Conservation (phyloP, 768 basidiomycete genomes). For the Suillus bovinus region DNA sequence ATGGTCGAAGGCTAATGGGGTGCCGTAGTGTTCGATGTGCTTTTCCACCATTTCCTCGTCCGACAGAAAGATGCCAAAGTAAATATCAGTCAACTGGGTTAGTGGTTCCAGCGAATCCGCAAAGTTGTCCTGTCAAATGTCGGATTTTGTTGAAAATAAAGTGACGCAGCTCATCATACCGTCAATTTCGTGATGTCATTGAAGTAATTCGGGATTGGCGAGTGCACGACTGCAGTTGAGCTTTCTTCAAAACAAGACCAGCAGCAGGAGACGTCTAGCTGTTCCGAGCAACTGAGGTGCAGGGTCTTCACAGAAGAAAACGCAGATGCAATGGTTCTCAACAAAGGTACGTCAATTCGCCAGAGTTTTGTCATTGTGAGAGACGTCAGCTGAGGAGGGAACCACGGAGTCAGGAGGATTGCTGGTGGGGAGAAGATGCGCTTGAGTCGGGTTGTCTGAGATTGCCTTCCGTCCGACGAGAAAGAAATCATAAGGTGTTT, state of each 20-base stretch:
- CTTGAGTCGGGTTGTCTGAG: conserved; percentile 41
- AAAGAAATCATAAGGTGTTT: conserved; percentile 44
- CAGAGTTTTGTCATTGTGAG: conserved; percentile 57
- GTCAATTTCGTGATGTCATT: conserved; percentile 43
- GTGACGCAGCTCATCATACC: conserved; percentile 40
- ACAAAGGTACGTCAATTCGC: conserved; percentile 50
- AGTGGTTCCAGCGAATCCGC: conserved; percentile 48
- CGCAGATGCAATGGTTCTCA: conserved; percentile 44
- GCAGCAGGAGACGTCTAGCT: conserved; percentile 59
- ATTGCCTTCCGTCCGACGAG: conserved; percentile 41
- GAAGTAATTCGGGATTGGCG: conserved; percentile 59
- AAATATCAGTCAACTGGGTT: conserved; percentile 46
- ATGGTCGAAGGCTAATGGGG: conserved; percentile 23
- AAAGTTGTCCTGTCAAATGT: conserved; percentile 39
- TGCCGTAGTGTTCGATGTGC: conserved; percentile 38
- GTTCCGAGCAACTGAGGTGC: conserved; percentile 59
- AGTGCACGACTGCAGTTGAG: conserved; percentile 53
- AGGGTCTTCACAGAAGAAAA: conserved; percentile 51
- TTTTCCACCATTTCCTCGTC: conserved; percentile 47
- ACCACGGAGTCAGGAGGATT: conserved; percentile 17
- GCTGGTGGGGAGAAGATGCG: conserved; percentile 36
- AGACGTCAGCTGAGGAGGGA: conserved; percentile 40
- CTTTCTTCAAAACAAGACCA: conserved; percentile 67
- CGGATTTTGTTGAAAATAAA: conserved; percentile 10
- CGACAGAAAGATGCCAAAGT: conserved; percentile 66